Evolutionary conservation across 306 rosid genomes (phyloP), one percentile per base, ranked within the genome.

Genomic region (Pyrus communis): DNA sequence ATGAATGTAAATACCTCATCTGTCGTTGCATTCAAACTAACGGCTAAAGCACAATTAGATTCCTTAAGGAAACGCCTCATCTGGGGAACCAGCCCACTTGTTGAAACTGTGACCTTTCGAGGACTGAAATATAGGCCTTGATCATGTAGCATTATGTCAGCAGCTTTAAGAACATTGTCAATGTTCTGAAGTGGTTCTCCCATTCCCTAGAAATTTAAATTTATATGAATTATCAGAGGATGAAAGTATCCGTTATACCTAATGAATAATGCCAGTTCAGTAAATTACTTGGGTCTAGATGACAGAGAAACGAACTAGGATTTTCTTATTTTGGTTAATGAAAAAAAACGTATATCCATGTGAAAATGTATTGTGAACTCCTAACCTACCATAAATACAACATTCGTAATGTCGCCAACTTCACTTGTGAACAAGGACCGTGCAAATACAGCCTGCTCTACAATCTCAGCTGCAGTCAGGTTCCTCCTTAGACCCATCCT

Each of bases 121-220:
- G 97, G 98, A 79, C 98, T 94, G 85, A 94, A 94, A 54, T 94
- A 86, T 76, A 94, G 96, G 73, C 98, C 98, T 85, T 91, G 98
- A 5, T 85, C 96, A 82, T 94, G 84, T 84, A 91, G 90, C 98
- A 94, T 88, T 77, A 94, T 91, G 67, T 88, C 85, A 78, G 88
- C 90, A 81, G 98, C 96, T 87, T 89, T 91, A 72, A 91, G 90
- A 77, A 94, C 97, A 89, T 94, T 94, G 86, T 90, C 96, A 75
- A 91, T 74, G 83, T 94, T 94, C 81, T 94, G 98, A 80, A 94
- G 91, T 25, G 98, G 97, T 79, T 94, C 98, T 77, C 97, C 96
- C 98, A 94, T 91, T 84, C 98, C 98, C 98, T 93, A 76, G n/a
- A 58, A 43, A 78, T 72, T 74, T 67, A 76, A 73, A 80, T 42